Percentiles rank a stretch among this genome's conserved stretches.
phyloP scores from a whole-genome alignment of 176 grass and related monocot genomes.

The Aegilops bicornis region DNA sequence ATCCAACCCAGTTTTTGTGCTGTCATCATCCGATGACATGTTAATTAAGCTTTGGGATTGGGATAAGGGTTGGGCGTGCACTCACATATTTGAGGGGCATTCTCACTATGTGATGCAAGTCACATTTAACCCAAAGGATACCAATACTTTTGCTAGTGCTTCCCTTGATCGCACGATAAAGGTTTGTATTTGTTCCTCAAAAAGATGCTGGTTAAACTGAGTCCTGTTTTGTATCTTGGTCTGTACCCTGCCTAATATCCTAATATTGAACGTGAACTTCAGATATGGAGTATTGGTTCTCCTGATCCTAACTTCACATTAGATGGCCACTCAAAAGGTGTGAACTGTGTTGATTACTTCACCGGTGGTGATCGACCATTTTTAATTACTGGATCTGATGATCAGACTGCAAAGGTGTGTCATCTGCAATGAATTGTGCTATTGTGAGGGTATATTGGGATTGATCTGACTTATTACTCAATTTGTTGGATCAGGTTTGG shows the following conservation, averaged over 20 bases:
- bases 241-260: not conserved
- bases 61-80: constrained; percentile 95
- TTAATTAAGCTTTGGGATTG: constrained; percentile 99
- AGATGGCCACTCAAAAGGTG: constrained; percentile 95
- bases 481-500: constrained; percentile 81
- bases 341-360: constrained; percentile 99
- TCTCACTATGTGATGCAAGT: constrained; percentile 99
- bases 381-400: constrained; percentile 95
- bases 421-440: constrained; percentile 11
- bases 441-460: not conserved
- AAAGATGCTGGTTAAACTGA: not conserved
- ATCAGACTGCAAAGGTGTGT: constrained; percentile 93
- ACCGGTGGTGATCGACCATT: constrained; percentile 98
- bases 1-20: constrained; percentile 90
- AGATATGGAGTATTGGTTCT: constrained; percentile 99
- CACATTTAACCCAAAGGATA: constrained; percentile 99
- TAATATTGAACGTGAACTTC: constrained; percentile 29
- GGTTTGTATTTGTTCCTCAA: constrained; percentile 39
- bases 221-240: constrained; percentile 17
- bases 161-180: constrained; percentile 97
- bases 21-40: constrained; percentile 99
- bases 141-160: constrained; percentile 96
- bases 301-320: constrained; percentile 97
- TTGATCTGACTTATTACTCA: constrained; percentile 6
- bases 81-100: constrained; percentile 99